Evolutionary conservation across 495 filamentous ascomycete genomes (phyloP).

Genomic region (Hypoxylon fuscum): DNA sequence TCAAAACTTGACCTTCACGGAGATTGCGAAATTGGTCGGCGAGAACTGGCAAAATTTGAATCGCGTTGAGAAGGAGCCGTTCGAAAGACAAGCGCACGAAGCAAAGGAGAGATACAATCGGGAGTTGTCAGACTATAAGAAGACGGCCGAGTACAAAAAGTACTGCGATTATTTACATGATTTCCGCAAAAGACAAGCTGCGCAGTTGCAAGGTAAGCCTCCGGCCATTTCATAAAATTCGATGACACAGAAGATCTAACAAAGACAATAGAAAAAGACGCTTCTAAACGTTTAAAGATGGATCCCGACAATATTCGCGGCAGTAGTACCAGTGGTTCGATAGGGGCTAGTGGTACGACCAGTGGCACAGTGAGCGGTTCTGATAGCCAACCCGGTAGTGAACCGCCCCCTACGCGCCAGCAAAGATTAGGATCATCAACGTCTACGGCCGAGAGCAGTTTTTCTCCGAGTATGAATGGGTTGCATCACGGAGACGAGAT

Average conservation of each 20-base stretch:
- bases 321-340: slow-evolving; percentile 46
- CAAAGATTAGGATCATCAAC: slow-evolving; percentile 51
- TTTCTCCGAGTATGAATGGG: slow-evolving; percentile 34
- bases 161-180: slow-evolving; percentile 75
- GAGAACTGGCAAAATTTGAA: slow-evolving; percentile 79
- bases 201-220: slow-evolving; percentile 54
- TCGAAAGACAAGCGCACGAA: slow-evolving; percentile 70
- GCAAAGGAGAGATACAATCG: slow-evolving; percentile 76
- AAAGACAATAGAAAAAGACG: slow-evolving; percentile 50
- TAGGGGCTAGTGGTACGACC: slow-evolving; percentile 47
- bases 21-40: slow-evolving; percentile 82
- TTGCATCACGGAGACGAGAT: slow-evolving; percentile 46
- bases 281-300: slow-evolving; percentile 52
- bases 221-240: background rate
- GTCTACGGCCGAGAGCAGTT: slow-evolving; percentile 48
- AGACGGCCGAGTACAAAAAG: slow-evolving; percentile 67
- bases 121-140: slow-evolving; percentile 76
- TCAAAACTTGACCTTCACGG: slow-evolving; percentile 77
- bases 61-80: slow-evolving; percentile 71
- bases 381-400: slow-evolving; percentile 55
- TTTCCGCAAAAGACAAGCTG: slow-evolving; percentile 72
- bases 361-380: slow-evolving; percentile 52
- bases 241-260: slow-evolving; percentile 3
- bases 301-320: slow-evolving; percentile 43
- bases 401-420: slow-evolving; percentile 52